Evolutionary conservation across 1,284 basidiomycete genomes (phyloP), one percentile per base, ranked within the genome.

Genomic region (Microbotryomycetes sp.): DNA sequence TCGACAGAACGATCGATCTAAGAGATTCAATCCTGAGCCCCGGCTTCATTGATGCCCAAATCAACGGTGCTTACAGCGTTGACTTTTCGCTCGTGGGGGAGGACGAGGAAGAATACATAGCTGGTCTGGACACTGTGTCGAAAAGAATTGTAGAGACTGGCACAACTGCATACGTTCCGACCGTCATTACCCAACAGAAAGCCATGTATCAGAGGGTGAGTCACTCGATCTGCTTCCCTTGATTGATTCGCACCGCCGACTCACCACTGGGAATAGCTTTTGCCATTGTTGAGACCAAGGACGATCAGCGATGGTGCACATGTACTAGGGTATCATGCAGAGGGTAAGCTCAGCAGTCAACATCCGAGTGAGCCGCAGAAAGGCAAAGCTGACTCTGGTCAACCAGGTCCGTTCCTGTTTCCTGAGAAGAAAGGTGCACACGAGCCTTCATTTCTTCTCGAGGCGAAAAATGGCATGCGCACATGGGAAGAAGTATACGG

Each of bases 11-110:
- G 46, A 79, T 89, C 56, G 83, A 89, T 72, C 76, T 89, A 14
- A 80, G 78, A 4, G 87, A 87, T 23, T 85, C 86, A 74, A 85
- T 89, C 65, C 77, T 89, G 50, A 53, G 51, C 12, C 87, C 88
- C 4, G 88, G 87, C 0, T 82, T 86, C 67, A 80, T 90, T 57
- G 87, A 89, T 73, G 83, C 86, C 29, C 88, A 90, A 71, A 84
- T 90, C 67, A 90, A 94, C 70, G 91, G 91, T 53, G 91, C 85
- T 6, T 94, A 89, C 74, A 86, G 87, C 19, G 86, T 92, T 70
- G 91, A 94, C 76, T 93, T 93, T 71, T 89, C 87, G 22, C 82
- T 89, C 16, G 86, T 84, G 67, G 83, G 87, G 23, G 82, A 80
- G 14, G 82, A 86, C 66, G 86, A 89, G 61, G 80, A 81, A 49